A percentile compares a stretch with the other conserved stretches of the same genome.
Evolutionary conservation across 257 asterid genomes (phyloP).

Genomic region (Solanum rostratum): DNA sequence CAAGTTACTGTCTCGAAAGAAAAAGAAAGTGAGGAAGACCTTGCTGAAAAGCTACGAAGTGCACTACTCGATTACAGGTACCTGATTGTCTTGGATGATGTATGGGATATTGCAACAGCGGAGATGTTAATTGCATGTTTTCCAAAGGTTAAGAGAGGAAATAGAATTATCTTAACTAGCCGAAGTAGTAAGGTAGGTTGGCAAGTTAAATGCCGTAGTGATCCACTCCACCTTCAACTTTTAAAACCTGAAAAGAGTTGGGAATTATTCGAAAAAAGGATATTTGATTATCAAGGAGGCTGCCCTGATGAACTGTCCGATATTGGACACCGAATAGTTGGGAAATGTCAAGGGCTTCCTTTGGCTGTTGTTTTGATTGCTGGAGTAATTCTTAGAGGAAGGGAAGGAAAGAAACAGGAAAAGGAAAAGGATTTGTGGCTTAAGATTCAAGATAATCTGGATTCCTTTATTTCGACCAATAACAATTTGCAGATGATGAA

Average conservation of each 20-base stretch:
- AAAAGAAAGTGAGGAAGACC: not conserved
- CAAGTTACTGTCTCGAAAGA: not conserved
- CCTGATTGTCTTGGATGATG: not conserved
- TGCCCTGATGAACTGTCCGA: not conserved
- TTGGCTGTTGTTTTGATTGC: not conserved
- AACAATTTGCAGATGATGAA: not conserved
- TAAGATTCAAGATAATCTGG: not conserved
- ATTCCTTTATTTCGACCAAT: too few species aligned
- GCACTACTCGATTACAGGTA: not conserved
- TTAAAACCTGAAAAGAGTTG: not conserved
- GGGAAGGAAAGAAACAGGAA: not conserved
- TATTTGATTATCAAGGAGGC: not conserved
- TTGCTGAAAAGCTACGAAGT: not conserved
- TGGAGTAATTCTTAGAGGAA: not conserved
- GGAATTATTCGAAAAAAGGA: not conserved
- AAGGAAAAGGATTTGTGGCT: not conserved
- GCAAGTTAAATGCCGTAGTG: not conserved
- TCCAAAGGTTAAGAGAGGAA: not conserved
- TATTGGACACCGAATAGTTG: not conserved
- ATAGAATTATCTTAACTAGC: not conserved
- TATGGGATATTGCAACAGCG: not conserved
- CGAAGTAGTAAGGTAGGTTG: not conserved
- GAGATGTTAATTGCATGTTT: not conserved
- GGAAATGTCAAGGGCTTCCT: constrained; percentile 10
- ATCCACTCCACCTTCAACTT: not conserved